Percentiles rank a stretch among this genome's conserved stretches.
phyloP scores from a whole-genome alignment of 225 moss, liverwort and hornwort genomes.

The Pleurozium schreberi region DNA sequence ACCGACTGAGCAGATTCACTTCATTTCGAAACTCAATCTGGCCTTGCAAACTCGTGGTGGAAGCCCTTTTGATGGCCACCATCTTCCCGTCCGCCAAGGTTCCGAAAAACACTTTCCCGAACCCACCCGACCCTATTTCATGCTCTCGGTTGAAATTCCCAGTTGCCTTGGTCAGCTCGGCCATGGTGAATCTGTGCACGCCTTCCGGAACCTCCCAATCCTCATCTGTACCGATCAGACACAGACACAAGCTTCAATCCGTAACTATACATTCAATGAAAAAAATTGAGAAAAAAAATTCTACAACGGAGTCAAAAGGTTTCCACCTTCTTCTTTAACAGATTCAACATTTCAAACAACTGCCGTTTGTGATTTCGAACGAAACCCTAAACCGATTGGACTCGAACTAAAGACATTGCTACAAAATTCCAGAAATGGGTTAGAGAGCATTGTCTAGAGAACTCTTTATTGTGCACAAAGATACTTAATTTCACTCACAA shows the following conservation, averaged over 20 bases:
- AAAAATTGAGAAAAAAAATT: too few relatives aligned
- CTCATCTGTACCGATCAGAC: conserved; percentile 7
- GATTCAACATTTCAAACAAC: not conserved
- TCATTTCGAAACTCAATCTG: conserved; percentile 40
- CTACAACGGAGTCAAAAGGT: not conserved
- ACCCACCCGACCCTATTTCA: conserved; percentile 41
- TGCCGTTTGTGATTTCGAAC: not conserved
- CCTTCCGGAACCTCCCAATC: conserved; percentile 47
- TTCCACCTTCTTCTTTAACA: not conserved
- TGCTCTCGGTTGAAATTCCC: conserved; percentile 25
- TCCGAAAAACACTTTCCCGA: conserved; percentile 51
- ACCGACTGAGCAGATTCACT: conserved; percentile 35
- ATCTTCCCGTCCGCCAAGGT: conserved; percentile 34
- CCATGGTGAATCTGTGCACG: conserved; percentile 35
- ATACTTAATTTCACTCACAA: not conserved
- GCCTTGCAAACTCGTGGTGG: conserved; percentile 30
- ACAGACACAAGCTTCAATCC: not conserved
- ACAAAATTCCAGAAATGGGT: not conserved
- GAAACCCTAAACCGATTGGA: not conserved
- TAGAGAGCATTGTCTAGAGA: not conserved
- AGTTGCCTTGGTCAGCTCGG: conserved; percentile 38
- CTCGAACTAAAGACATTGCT: not conserved
- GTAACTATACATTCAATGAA: not conserved
- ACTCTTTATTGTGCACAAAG: not conserved
- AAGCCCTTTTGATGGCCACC: conserved; percentile 50